Base-by-base conservation (phyloP, 257 asterid genomes). In the Cruciata laevipes region DNA sequence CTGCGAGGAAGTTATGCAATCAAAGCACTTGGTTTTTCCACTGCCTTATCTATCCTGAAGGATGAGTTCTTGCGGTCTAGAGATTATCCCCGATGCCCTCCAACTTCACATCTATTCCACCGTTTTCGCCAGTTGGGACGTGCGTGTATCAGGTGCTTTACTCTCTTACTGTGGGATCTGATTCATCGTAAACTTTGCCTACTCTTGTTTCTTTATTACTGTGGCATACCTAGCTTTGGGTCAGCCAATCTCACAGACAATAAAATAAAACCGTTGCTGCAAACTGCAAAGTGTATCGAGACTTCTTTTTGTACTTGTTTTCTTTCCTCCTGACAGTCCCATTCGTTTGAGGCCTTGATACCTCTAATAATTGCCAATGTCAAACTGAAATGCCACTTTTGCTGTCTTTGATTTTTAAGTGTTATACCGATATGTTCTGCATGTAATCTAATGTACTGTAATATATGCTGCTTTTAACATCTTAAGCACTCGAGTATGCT, bases 61-160 rank as follows among this genome's bases (percentile, higher is more conserved):
- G 99, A 94, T 25, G 99, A 94, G 79, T 88, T 86, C 79, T 80
- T 88, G 82, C 86, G 99, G 16, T 94, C 99, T 69, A 90, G 99
- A 83, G 99, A 94, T 84, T 87, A 94, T 84, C 99, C 99, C 70
- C 84, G 95, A 69, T 94, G 99, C 59, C 97, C 96, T 71, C 95
- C 95, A 32, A 94, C 97, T 64, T 90, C 99, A 32, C 97, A 94
- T 76, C 79, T 94, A 82, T 94, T 90, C 80, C 96, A 94, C 77
- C 95, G 96, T n/a, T 94, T 94, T 83, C 99, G 97, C 71, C 90
- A 84, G 77, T 80, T 94, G 88, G 99, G 99, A 83, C 89, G 84
- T 80, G 92, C 99, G 71, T 94, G 99, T 70, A 84, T 94, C 78
- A 88, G 88, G 99, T 94, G 74, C 23, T 71, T 73, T 47, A 76